Percentiles rank a stretch among this genome's conserved stretches.
phyloP scores from a whole-genome alignment of 2,329 filamentous ascomycete species.

The Xylaria sp. region DNA sequence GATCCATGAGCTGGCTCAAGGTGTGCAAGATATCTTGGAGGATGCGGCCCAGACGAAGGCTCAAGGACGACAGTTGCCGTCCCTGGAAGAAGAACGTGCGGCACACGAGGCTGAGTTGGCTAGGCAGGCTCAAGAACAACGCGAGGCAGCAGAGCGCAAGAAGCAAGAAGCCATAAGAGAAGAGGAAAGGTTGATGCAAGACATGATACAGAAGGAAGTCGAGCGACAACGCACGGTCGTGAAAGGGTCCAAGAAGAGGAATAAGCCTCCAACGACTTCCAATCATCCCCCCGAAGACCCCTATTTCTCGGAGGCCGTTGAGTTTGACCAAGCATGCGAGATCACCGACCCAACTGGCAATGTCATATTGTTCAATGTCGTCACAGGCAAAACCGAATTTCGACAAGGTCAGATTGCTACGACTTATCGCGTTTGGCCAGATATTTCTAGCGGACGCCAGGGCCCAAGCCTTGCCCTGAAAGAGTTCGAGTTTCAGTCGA shows the following conservation, averaged over 20 bases:
- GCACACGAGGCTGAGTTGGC: slow-evolving; percentile 76
- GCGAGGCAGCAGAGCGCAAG: slow-evolving; percentile 55
- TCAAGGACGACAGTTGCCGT: slow-evolving; percentile 76
- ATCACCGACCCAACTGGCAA: slow-evolving; percentile 67
- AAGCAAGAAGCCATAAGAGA: slow-evolving; percentile 62
- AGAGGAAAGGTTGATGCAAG: slow-evolving; percentile 69
- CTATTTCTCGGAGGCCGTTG: slow-evolving; percentile 44
- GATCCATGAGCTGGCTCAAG: slow-evolving; percentile 67
- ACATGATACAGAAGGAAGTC: slow-evolving; percentile 74
- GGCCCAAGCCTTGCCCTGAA: slow-evolving; percentile 74
- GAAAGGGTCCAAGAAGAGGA: slow-evolving; percentile 66
- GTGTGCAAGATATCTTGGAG: slow-evolving; percentile 76
- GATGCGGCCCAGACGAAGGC: slow-evolving; percentile 80
- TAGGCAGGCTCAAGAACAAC: slow-evolving; percentile 59
- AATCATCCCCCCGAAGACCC: slow-evolving; percentile 41
- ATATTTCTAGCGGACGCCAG: slow-evolving; percentile 57
- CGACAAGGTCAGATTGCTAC: slow-evolving; percentile 67
- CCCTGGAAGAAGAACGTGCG: slow-evolving; percentile 85
- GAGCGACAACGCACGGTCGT: slow-evolving; percentile 66
- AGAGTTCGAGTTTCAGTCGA: slow-evolving; percentile 63
- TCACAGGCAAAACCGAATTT: slow-evolving; percentile 70
- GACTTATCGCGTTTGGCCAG: slow-evolving; percentile 72
- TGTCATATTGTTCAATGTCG: slow-evolving; percentile 67
- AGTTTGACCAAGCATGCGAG: slow-evolving; percentile 69
- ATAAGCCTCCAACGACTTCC: slow-evolving; percentile 49